Conservation (phyloP, 805 yeast species). For the Monosporozyma aerobia region DNA sequence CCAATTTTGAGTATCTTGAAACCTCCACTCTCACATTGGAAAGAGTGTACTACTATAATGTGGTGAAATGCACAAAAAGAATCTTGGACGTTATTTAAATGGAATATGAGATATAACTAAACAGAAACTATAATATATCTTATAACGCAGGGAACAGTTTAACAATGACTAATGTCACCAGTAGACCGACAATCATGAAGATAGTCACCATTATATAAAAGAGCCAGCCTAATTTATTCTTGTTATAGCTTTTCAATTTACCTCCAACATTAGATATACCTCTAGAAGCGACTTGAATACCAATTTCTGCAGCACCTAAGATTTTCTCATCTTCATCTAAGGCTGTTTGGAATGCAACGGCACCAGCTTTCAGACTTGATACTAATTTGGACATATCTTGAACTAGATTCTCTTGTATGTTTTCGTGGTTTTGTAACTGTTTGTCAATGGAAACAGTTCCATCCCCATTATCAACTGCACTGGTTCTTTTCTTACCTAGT, state of each 20-base stretch:
- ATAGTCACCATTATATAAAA: constrained; percentile 21
- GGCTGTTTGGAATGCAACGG: constrained; percentile 34
- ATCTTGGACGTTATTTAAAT: too few species aligned
- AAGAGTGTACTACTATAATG: too few species aligned
- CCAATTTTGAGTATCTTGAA: too few species aligned
- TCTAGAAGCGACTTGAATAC: constrained; percentile 32
- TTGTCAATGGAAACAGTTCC: constrained; percentile 23
- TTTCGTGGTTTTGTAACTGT: constrained; percentile 31
- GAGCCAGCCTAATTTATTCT: constrained; percentile 24
- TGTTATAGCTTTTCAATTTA: constrained; percentile 25
- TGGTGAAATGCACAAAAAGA: too few species aligned
- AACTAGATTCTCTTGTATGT: constrained; percentile 31
- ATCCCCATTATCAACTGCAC: constrained; percentile 1
- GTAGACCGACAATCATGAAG: constrained; percentile 26
- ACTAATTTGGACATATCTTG: constrained; percentile 34
- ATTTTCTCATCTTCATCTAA: constrained; percentile 32
- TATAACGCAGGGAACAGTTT: constrained; percentile 33
- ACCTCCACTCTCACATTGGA: too few species aligned
- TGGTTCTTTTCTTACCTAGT: constrained; percentile 13
- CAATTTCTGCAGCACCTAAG: constrained; percentile 35
- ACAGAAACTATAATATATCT: not conserved
- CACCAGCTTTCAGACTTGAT: constrained; percentile 32
- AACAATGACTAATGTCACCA: constrained; percentile 30
- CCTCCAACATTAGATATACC: constrained; percentile 28
- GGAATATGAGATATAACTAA: not conserved